Evolutionary conservation across 2,329 filamentous ascomycete species (phyloP).

Genomic region (Venturia asperata): DNA sequence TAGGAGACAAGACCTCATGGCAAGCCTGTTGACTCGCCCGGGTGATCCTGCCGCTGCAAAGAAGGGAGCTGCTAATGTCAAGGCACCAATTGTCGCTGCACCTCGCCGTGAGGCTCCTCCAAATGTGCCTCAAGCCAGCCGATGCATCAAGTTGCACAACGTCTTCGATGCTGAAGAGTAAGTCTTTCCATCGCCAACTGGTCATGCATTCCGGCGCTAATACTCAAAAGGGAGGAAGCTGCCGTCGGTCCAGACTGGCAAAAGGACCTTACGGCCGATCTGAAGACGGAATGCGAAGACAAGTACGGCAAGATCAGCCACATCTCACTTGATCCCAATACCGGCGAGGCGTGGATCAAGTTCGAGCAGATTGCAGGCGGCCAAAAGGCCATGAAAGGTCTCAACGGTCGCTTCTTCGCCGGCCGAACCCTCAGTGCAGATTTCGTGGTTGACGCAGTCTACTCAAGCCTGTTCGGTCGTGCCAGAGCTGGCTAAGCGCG

Average conservation of each 20-base stretch:
- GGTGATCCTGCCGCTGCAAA: slow-evolving; percentile 57
- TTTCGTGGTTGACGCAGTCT: slow-evolving; percentile 96
- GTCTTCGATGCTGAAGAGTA: slow-evolving; percentile 93
- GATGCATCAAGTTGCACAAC: slow-evolving; percentile 89
- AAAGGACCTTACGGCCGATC: slow-evolving; percentile 89
- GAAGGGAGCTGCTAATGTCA: slow-evolving; percentile 67
- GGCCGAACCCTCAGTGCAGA: slow-evolving; percentile 87
- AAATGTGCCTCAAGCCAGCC: slow-evolving; percentile 84
- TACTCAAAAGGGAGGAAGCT: slow-evolving; percentile 64
- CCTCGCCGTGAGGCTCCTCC: slow-evolving; percentile 54
- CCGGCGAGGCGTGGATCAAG: slow-evolving; percentile 96
- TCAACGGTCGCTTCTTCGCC: slow-evolving; percentile 95
- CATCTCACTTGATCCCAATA: slow-evolving; percentile 89
- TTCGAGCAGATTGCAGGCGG: slow-evolving; percentile 93
- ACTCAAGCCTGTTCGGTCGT: slow-evolving; percentile 90
- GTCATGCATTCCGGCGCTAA: background rate
- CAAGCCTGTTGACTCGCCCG: slow-evolving; percentile 82
- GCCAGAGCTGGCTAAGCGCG: slow-evolving; percentile 64
- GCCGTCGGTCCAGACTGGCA: slow-evolving; percentile 83
- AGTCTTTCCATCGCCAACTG: slow-evolving; percentile 35
- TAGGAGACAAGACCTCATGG: slow-evolving; percentile 96
- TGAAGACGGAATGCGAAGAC: slow-evolving; percentile 82
- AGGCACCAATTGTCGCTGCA: slow-evolving; percentile 40
- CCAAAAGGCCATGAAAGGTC: slow-evolving; percentile 94
- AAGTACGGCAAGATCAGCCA: slow-evolving; percentile 98